Evolutionary conservation across 1,284 basidiomycete species (phyloP).

Genomic region (Entoloma clypeatum): DNA sequence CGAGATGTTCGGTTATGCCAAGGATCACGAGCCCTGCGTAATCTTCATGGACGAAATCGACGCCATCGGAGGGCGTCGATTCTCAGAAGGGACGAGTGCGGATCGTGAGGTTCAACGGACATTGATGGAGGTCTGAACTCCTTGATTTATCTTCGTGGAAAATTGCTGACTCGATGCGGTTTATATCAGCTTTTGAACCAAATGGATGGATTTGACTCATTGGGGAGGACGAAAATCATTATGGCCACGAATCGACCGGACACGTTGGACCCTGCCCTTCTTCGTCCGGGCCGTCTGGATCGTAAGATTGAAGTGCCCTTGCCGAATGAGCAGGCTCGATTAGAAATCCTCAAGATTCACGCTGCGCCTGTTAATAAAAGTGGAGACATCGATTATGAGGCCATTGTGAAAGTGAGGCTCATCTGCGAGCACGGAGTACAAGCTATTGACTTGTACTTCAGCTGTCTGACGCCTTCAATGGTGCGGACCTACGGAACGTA

Average conservation of each 20-base stretch:
- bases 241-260: constrained; percentile 98
- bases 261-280: constrained; percentile 94
- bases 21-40: constrained; percentile 97
- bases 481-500: constrained; percentile 94
- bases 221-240: constrained; percentile 95
- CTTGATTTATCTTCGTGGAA: not conserved
- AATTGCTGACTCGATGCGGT: constrained; percentile 2
- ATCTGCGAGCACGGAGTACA: not conserved
- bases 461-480: constrained; percentile 92
- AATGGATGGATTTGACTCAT: constrained; percentile 99
- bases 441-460: constrained; percentile 29
- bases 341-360: constrained; percentile 99
- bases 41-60: constrained; percentile 99
- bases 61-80: constrained; percentile 92
- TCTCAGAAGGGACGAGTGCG: constrained; percentile 97
- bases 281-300: constrained; percentile 94
- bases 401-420: constrained; percentile 82
- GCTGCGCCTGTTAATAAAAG: constrained; percentile 92
- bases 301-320: constrained; percentile 98
- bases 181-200: constrained; percentile 85
- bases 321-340: constrained; percentile 92
- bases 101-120: constrained; percentile 99
- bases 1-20: constrained; percentile 99
- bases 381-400: constrained; percentile 94
- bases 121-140: constrained; percentile 88